Evolutionary conservation across 345 rosid species (phyloP), one percentile per base, ranked within the genome.

Genomic region (Schrenkiella parvula): DNA sequence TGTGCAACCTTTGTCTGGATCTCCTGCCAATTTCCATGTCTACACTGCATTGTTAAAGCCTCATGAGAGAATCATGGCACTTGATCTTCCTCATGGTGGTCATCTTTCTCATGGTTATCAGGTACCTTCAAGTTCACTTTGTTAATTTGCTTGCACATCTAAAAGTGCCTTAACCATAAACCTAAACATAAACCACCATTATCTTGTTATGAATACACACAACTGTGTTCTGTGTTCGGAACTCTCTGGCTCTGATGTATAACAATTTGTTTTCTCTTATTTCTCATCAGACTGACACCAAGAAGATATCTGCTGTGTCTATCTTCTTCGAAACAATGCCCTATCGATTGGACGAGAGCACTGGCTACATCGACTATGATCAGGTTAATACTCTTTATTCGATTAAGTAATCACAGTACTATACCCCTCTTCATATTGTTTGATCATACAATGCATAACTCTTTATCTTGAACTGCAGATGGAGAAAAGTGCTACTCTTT

Each of bases 51-150:
- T 91, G 69, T 79, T 95, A 44, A 95, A 91, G 75, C 83, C 99
- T 79, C 99, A 95, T 77, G 99, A 95, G 0, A 88, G 99, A 84
- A 95, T 95, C 79, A 95, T 95, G 99, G 99, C 99, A 6, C 99
- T 95, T 70, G 99, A 95, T 81, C 99, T 95, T 71, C 98, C 99
- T 81, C 99, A 95, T 64, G 99, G 99, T 38, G 98, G 99, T 8
- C 99, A 95, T 85, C 98, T 95, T 78, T 95, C 99, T 75, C 99
- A 95, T 82, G 98, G 99, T 41, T 95, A 95, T 81, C 97, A 95
- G 99, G 99, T 95, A 69, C 62, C 37, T 68, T 61, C n/a, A 53
- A 51, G 42, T 41, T 31, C 5, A 18, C 64, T 52, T 54, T 48
- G 54, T 47, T 17, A 60, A 47, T 34, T 11, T 71, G 17, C 73